phyloP scores from a whole-genome alignment of 1,139 yeast species.

The Schwanniomyces etchellsii region DNA sequence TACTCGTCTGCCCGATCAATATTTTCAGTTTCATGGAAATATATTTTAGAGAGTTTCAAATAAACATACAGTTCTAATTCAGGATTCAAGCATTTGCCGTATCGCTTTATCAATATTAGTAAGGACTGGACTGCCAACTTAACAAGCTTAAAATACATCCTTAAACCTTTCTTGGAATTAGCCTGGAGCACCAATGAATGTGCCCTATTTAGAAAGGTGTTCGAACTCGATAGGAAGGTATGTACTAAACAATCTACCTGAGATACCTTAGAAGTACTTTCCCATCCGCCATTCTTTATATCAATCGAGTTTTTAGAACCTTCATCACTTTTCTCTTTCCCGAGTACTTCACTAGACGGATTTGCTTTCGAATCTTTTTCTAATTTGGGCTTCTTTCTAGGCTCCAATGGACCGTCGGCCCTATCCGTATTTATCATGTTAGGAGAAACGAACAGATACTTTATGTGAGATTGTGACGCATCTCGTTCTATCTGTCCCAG shows the following conservation, averaged over 20 bases:
- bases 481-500: too few species aligned
- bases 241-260: conserved; percentile 2
- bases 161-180: conserved; percentile 12
- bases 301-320: too few species aligned
- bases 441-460: too few species aligned
- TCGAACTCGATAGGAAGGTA: conserved; percentile 11
- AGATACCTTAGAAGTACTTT: too few species aligned
- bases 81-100: conserved; percentile 21
- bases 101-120: conserved; percentile 22
- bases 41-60: conserved; percentile 29
- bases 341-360: too few species aligned
- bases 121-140: conserved; percentile 35
- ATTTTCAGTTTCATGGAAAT: conserved; percentile 36
- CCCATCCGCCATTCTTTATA: too few species aligned
- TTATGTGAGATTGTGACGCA: too few species aligned
- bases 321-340: too few species aligned
- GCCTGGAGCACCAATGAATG: conserved; percentile 13
- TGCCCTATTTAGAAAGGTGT: conserved; percentile 21
- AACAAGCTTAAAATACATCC: conserved; percentile 29
- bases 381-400: too few species aligned
- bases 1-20: conserved; percentile 34
- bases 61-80: conserved; percentile 24
- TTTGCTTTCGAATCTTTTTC: too few species aligned
- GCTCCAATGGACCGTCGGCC: too few species aligned
- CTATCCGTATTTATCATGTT: too few species aligned